Evolutionary conservation across 2,329 filamentous ascomycete genomes (phyloP).

Genomic region (Trichothecium roseum): DNA sequence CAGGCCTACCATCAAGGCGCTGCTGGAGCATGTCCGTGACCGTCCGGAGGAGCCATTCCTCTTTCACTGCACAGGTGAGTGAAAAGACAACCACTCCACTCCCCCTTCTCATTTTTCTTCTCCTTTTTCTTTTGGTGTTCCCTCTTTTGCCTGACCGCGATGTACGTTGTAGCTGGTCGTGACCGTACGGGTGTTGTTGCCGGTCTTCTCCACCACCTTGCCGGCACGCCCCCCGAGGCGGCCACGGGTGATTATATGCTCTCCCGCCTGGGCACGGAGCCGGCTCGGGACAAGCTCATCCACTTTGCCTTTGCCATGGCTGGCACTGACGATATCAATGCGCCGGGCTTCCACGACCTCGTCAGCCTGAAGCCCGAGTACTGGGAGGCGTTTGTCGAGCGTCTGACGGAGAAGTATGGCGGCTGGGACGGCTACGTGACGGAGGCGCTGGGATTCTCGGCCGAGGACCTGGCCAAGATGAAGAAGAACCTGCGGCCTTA

Average conservation of each 20-base stretch:
- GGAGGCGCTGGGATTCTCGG: constrained; percentile 32
- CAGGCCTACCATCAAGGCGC: constrained; percentile 25
- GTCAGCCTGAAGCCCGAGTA: constrained; percentile 29
- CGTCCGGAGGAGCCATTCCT: constrained; percentile 32
- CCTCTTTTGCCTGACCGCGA: no score
- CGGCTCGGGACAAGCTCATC: constrained; percentile 35
- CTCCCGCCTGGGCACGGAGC: constrained; percentile 42
- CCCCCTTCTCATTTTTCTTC: no score
- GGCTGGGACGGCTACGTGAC: constrained; percentile 39
- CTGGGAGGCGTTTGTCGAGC: constrained; percentile 36
- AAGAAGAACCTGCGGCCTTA: constrained; percentile 30
- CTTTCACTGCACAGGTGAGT: constrained; percentile 44
- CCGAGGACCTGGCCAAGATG: constrained; percentile 33
- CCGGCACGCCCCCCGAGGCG: constrained; percentile 30
- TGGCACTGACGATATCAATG: constrained; percentile 22
- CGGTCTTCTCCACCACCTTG: constrained; percentile 38
- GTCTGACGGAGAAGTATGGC: constrained; percentile 30
- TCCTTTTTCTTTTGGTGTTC: no score
- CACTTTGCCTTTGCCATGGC: constrained; percentile 27
- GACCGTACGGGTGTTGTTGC: constrained; percentile 43
- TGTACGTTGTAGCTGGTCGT: constrained; percentile 43
- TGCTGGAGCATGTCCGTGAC: constrained; percentile 39
- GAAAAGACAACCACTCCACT: no score
- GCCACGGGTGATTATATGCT: constrained; percentile 41
- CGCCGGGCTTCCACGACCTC: constrained; percentile 39